Percentiles rank a stretch among this genome's conserved stretches.
phyloP scores from a whole-genome alignment of 495 filamentous ascomycete species.

The Eremomyces bilateralis region DNA sequence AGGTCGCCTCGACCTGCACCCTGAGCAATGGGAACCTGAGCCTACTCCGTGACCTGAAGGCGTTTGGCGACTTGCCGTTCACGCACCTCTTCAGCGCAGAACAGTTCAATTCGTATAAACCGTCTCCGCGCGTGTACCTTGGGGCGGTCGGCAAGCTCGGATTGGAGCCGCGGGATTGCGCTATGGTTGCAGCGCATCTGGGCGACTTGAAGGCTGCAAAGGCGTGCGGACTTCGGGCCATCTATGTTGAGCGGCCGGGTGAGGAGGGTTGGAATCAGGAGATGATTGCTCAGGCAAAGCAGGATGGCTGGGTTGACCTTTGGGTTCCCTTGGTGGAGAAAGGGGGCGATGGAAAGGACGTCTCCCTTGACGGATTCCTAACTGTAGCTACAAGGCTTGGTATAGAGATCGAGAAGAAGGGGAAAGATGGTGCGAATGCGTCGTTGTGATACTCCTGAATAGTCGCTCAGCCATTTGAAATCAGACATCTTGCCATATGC shows the following conservation, averaged over 20 bases:
- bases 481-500: too few relatives aligned
- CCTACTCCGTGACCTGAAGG: conserved; percentile 41
- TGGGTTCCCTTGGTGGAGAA: conserved; percentile 31
- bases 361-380: conserved; percentile 24
- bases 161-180: conserved; percentile 36
- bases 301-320: conserved; percentile 39
- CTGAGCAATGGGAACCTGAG: conserved; percentile 54
- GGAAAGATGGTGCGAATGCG: not conserved
- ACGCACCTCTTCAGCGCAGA: conserved; percentile 38
- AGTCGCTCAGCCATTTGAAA: too few relatives aligned
- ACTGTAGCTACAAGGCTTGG: conserved; percentile 30
- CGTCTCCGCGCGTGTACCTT: conserved; percentile 40
- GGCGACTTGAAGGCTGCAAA: conserved; percentile 45
- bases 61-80: conserved; percentile 36
- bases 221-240: conserved; percentile 36
- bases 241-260: conserved; percentile 48
- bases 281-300: conserved; percentile 27
- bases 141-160: conserved; percentile 40
- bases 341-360: too few relatives aligned
- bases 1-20: conserved; percentile 34
- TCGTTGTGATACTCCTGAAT: too few relatives aligned
- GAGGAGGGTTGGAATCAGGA: conserved; percentile 42
- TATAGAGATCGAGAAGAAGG: conserved; percentile 5
- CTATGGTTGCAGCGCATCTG: conserved; percentile 62
- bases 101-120: conserved; percentile 62